Evolutionary conservation across 768 basidiomycete species (phyloP).

Genomic region (Kwoniella sp.): DNA sequence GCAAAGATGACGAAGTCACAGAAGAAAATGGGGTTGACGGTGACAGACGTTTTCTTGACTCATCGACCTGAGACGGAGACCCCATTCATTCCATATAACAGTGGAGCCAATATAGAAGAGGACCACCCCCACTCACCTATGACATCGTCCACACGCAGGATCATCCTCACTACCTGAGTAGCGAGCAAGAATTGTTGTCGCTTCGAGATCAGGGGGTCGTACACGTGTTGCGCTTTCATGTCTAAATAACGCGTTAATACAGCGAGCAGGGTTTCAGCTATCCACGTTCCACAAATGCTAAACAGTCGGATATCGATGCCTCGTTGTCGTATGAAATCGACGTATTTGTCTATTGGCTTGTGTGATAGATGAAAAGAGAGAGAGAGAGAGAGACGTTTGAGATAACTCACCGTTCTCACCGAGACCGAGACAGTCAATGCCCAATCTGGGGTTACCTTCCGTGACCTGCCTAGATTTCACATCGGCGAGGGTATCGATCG

Average conservation of each 20-base stretch:
- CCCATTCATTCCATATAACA: background rate
- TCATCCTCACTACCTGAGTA: constrained; percentile 60
- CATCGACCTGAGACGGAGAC: background rate
- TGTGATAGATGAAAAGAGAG: no score
- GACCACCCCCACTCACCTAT: constrained; percentile 36
- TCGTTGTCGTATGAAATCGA: no score
- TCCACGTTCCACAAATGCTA: no score
- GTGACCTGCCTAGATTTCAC: constrained; percentile 89
- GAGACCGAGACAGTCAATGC: constrained; percentile 86
- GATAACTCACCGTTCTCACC: constrained; percentile 76
- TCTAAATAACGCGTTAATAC: no score
- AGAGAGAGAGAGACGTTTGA: no score
- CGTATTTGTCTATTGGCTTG: no score
- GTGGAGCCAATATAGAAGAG: background rate
- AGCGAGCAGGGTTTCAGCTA: no score
- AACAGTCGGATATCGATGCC: no score
- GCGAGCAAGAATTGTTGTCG: constrained; percentile 94
- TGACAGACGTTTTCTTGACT: no score
- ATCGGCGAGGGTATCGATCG: constrained; percentile 94
- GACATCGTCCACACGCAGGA: constrained; percentile 56
- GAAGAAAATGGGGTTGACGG: no score
- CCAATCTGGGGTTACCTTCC: constrained; percentile 80
- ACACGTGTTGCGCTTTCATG: constrained; percentile 96
- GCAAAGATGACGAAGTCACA: no score
- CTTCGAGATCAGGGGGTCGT: constrained; percentile 96